Evolutionary conservation across 768 basidiomycete species (phyloP).

Genomic region (Kwoniella mangroviensis): DNA sequence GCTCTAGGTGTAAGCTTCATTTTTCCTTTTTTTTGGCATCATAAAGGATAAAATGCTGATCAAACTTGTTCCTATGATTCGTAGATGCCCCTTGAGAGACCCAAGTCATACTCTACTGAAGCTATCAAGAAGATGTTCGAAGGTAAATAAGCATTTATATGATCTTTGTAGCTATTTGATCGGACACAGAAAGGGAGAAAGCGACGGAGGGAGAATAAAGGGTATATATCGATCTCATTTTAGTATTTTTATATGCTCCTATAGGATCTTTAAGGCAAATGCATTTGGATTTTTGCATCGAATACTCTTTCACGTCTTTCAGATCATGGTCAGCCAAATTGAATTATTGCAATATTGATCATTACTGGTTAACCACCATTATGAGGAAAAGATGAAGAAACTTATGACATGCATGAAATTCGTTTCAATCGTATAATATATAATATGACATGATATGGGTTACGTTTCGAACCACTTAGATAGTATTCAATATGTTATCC

Average conservation of each 20-base stretch:
- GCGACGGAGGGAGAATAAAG: neutral
- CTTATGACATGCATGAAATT: too few species aligned
- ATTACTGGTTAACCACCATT: too few species aligned
- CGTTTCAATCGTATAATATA: too few species aligned
- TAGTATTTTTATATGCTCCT: neutral
- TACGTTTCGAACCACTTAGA: too few species aligned
- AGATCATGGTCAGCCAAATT: too few species aligned
- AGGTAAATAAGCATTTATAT: conserved; percentile 42
- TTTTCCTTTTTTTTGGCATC: neutral
- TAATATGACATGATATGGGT: too few species aligned
- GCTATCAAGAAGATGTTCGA: conserved; percentile 57
- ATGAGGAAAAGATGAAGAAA: too few species aligned
- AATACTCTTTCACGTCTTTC: too few species aligned
- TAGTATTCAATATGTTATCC: neutral
- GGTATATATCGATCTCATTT: neutral
- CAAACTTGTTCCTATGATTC: neutral
- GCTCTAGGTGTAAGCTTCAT: conserved; percentile 47
- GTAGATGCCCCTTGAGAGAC: conserved; percentile 56
- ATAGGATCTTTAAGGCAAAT: neutral
- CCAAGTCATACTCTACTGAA: conserved; percentile 57
- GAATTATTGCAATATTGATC: too few species aligned
- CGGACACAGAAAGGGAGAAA: neutral
- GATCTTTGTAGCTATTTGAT: neutral
- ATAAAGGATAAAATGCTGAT: conserved; percentile 1
- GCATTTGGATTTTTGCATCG: neutral